Base-by-base conservation (phyloP, 768 basidiomycete genomes). In the Melanogaster broomeanus region DNA sequence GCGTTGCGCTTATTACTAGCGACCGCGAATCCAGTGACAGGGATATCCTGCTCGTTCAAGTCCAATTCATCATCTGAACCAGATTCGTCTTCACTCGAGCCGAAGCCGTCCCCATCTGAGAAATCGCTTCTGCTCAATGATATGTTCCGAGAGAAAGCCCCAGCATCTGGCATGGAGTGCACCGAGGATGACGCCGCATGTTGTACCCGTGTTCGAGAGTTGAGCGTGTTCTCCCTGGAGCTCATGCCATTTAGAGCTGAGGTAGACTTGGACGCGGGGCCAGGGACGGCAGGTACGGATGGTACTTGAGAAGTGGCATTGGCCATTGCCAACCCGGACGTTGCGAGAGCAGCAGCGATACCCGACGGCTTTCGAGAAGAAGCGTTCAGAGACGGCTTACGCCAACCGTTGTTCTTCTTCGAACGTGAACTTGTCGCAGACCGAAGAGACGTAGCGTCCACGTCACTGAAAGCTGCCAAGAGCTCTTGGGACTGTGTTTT, bases 21-120 rank as follows among this genome's bases (percentile, higher is more conserved):
- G 19, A 98, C 95, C 0, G 97, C 95, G 67, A 98, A 99, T 3
- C 96, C 95, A 6, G 93, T 96, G 5, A 98, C 91, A 2, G 95
- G 88, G 13, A 93, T 91, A 61, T 91, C 89, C 48, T 87, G 84
- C 44, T 63, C 65, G 41, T 69, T 60, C 38, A 70, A 54, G 54
- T 65, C 66, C 39, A 73, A 53, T 48, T 73, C 72, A 49, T 74
- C 67, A 24, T 66, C 52, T 45, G 74, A 70, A 44, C 62, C 53
- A 15, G 73, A 67, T 11, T 61, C 65, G 3, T 68, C 68, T 11
- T 46, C 67, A 18, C 62, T 70, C 0, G 69, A 70, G 30, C 16
- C 38, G 31, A 41, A 55, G 3, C 43, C 45, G 11, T 69, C 69
- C 8, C 62, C 62, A n/a, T 69, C 67, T 10, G 69, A 70, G 39